Conservation (phyloP, 2,329 filamentous ascomycete genomes). For the Onygenales sp. region DNA sequence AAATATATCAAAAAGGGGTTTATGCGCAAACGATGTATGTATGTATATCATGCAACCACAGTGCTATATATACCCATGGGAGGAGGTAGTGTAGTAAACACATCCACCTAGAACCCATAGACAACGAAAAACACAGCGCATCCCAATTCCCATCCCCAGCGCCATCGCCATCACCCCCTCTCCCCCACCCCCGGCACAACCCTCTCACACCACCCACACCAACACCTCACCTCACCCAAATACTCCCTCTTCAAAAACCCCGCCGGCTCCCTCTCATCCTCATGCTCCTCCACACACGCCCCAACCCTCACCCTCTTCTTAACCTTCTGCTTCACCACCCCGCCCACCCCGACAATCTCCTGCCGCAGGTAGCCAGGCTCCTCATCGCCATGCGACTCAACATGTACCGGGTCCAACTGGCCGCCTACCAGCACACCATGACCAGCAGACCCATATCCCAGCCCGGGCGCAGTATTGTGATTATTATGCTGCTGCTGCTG, state of each 20-base stretch:
- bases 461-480: neutral
- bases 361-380: slow-evolving; percentile 69
- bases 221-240: slow-evolving; percentile 59
- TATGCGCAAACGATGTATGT: too few relatives aligned
- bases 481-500: slow-evolving; percentile 5
- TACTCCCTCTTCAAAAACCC: slow-evolving; percentile 63
- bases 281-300: slow-evolving; percentile 75
- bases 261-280: slow-evolving; percentile 61
- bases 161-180: neutral
- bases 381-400: slow-evolving; percentile 24
- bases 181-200: slow-evolving; percentile 56
- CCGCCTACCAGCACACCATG: neutral
- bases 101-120: neutral
- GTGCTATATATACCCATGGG: too few relatives aligned
- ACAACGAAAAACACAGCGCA: neutral
- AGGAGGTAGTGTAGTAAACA: neutral
- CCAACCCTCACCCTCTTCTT: slow-evolving; percentile 74
- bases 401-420: neutral
- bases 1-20: too few relatives aligned
- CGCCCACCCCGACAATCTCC: slow-evolving; percentile 86
- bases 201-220: slow-evolving; percentile 86
- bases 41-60: too few relatives aligned
- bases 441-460: neutral
- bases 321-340: slow-evolving; percentile 78
- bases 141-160: neutral